Evolutionary conservation across 441 rosid species (phyloP), one percentile per base, ranked within the genome.

Genomic region (Viola pubescens): DNA sequence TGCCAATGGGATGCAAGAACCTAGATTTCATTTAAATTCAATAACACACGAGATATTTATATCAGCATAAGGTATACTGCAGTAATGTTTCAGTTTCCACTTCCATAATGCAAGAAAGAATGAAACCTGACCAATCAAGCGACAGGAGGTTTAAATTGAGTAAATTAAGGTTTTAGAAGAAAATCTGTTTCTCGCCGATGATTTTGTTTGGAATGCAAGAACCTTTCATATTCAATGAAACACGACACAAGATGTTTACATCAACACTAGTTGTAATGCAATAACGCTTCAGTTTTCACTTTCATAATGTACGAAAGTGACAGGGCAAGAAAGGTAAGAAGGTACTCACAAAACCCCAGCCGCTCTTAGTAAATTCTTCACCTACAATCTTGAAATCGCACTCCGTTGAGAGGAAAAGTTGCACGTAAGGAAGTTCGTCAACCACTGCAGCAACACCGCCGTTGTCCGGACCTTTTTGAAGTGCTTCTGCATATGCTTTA

Each of bases 271-370:
- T 5, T 47, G 16, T 11, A 26, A 26, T 26, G 34, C 34, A 26
- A 2, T 26, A 2, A 26, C 2, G 34, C 34, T 2, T 26, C 34
- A 26, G 34, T 2, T 26, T 26, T 26, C 34, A 26, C 34, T 26
- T 26, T 26, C 2, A 26, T 26, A 2, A 26, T 26, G 16, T 4
- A 48, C 12, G 4, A n/a, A 48, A 9, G 9, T 38, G 1, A 37
- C 39, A 39, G 9, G 14, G 9, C n/a, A 48, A 4, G 16, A 8
- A 43, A 5, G 37, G 9, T 14, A 9, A 5, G 48, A 49, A 52
- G 6, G 9, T 37, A 69, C 79, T 52, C 54, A 75, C 76, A 52
- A 75, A 75, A 44, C 79, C 79, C 74, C 79, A 75, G 7, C 79
- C 76, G 26, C 46, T 69, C 60, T 58, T 75, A 52, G 69, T 72